These are phyloP conservation scores for Podila minutissima DNA, from an alignment of 192 early-diverging fungal species.

Conservation along the genomic window DNA sequence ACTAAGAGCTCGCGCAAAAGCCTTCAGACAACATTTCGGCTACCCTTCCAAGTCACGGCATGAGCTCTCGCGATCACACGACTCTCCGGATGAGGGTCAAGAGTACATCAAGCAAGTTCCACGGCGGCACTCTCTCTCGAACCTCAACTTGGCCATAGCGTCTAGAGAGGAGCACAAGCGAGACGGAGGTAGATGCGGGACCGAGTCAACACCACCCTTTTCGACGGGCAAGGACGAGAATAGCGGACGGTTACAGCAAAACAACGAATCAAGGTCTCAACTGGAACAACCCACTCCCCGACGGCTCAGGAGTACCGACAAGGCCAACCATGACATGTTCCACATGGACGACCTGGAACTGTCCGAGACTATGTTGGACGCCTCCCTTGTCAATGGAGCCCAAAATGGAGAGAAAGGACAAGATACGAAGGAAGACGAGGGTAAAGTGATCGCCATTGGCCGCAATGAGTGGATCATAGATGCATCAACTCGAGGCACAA, in stretches of 20 bases:
- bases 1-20: constrained; percentile 72
- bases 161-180: constrained; percentile 40
- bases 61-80: constrained; percentile 28
- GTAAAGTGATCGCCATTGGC: constrained; percentile 13
- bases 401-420: constrained; percentile 10
- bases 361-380: constrained; percentile 15
- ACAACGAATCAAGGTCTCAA: not conserved
- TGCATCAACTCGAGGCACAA: constrained; percentile 10
- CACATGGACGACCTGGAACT: constrained; percentile 48
- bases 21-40: constrained; percentile 64
- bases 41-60: constrained; percentile 20
- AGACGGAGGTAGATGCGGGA: not conserved
- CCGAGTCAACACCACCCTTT: constrained; percentile 8
- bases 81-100: constrained; percentile 34
- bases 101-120: constrained; percentile 33
- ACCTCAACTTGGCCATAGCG: constrained; percentile 40
- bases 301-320: constrained; percentile 8
- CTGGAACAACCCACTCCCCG: constrained; percentile 3
- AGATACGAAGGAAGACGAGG: constrained; percentile 1
- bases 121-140: constrained; percentile 44
- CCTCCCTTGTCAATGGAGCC: not conserved
- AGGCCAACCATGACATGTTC: constrained; percentile 25
- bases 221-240: not conserved
- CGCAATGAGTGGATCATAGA: constrained; percentile 48
- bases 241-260: not conserved